Evolutionary conservation across 352 stramenopile genomes (phyloP), one percentile per base, ranked within the genome.

Genomic region (Globisporangium emineosum): DNA sequence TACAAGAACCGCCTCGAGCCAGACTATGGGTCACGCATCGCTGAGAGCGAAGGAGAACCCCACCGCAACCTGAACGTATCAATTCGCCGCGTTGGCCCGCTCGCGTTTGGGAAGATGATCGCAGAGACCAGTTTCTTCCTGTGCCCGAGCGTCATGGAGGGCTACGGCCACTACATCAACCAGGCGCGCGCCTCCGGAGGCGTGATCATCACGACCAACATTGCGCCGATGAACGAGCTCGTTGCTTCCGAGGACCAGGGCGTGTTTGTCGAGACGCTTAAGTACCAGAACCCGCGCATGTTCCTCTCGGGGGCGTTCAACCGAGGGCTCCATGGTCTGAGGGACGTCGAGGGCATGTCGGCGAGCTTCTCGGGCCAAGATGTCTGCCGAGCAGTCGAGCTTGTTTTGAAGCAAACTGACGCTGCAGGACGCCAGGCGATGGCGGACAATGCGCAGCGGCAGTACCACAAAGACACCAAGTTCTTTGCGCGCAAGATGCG

Each of bases 131-230:
- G 69, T 12, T 81, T 77, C 49, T 74, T 88, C 50, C 64, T 90
- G 43, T 90, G 81, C 35, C 64, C 81, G 50, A 90, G 81, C 53
- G 35, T 66, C 12, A 79, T 75, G 68, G 81, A 90, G 69, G 81
- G 81, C n/a, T 90, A 85, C 60, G 80, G 79, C 35, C 79, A 88
- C 67, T 88, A 88, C 66, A 86, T 88, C 56, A 88, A 88, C 67
- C 79, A 88, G 43, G 79, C 75, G 32, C 69, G 77, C 0, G 79
- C 79, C 5, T 68, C 75, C 4, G 71, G 77, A 19, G 75, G 66
- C 1, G 55, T 86, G 8, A 68, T 88, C 23, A 40, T 88, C 35
- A 76, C 79, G 1, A 78, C 79, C 0, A 62, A 88, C 56, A 62
- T 68, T 23, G 60, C 73, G 15, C 79, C 79, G n/a, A 86, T 89